These are phyloP conservation scores for Datura wrightii DNA, from an alignment of 257 asterid species.

Conservation along the genomic window DNA sequence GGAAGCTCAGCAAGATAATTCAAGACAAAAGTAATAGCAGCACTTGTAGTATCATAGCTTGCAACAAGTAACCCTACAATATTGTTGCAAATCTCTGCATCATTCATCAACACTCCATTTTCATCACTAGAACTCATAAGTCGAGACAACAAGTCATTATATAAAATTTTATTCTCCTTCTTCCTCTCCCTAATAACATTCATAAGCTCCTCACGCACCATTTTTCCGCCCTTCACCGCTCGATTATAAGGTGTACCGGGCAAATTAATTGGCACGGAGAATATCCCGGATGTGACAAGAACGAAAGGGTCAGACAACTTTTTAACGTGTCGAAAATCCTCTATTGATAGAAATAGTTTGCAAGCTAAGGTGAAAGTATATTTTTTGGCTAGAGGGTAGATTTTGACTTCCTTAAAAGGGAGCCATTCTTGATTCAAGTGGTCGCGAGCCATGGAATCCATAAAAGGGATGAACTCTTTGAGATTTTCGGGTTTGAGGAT, in stretches of 20 bases:
- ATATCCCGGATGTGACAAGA: constrained; percentile 31
- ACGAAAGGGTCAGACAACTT: constrained; percentile 33
- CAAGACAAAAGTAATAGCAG: constrained; percentile 32
- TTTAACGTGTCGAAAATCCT: constrained; percentile 29
- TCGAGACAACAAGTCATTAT: constrained; percentile 29
- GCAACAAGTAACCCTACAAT: constrained; percentile 28
- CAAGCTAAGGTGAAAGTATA: constrained; percentile 30
- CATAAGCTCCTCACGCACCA: constrained; percentile 30
- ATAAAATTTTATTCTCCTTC: background rate
- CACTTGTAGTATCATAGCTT: constrained; percentile 38
- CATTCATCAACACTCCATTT: constrained; percentile 26
- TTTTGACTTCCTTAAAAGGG: constrained; percentile 24
- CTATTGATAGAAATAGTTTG: constrained; percentile 27
- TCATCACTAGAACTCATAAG: constrained; percentile 28
- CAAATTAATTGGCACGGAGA: constrained; percentile 35
- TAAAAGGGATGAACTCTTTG: constrained; percentile 33
- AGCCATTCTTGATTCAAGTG: constrained; percentile 29
- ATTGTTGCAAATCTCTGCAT: constrained; percentile 31
- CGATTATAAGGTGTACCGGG: constrained; percentile 32
- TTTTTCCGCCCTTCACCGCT: constrained; percentile 24
- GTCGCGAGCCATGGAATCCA: constrained; percentile 34
- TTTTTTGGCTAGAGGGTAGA: constrained; percentile 5
- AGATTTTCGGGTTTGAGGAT: constrained; percentile 33
- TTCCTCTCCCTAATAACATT: constrained; percentile 31
- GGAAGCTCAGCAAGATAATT: constrained; percentile 41